Conservation (phyloP, 441 rosid species). For the Metrosideros polymorpha region DNA sequence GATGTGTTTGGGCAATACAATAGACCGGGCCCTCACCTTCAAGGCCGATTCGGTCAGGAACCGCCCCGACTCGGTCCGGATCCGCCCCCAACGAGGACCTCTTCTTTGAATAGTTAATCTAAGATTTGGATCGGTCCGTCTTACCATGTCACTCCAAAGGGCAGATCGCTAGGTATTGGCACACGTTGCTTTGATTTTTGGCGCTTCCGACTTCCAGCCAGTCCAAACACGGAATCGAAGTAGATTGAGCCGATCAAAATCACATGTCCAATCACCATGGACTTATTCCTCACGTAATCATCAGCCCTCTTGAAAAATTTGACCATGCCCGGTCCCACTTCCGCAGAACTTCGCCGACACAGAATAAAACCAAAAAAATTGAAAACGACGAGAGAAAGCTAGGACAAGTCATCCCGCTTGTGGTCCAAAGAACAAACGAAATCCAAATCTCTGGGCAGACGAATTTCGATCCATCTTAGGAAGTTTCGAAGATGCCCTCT, state of each 20-base stretch:
- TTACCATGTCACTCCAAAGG: background rate
- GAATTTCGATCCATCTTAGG: background rate
- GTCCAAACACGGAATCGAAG: background rate
- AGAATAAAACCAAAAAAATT: accelerated
- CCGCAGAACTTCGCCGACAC: background rate
- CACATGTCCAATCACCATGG: background rate
- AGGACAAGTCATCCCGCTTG: background rate
- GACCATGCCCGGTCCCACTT: background rate
- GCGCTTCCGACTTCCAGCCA: background rate
- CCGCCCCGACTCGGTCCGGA: too few species aligned
- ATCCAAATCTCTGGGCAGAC: background rate
- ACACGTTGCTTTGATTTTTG: background rate
- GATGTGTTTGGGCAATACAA: too few species aligned
- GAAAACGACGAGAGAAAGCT: background rate
- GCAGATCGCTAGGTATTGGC: background rate
- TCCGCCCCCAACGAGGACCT: background rate
- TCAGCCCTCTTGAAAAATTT: background rate
- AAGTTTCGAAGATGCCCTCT: background rate
- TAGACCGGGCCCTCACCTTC: too few species aligned
- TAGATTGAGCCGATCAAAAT: background rate
- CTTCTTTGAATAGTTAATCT: background rate
- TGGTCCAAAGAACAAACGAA: background rate
- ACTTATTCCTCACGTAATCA: background rate
- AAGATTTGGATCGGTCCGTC: background rate
- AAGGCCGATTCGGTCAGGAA: too few species aligned